Percentiles rank a stretch among this genome's conserved stretches.
phyloP scores from a whole-genome alignment of 2,329 filamentous ascomycete genomes.

The Tolypocladium tropicale region DNA sequence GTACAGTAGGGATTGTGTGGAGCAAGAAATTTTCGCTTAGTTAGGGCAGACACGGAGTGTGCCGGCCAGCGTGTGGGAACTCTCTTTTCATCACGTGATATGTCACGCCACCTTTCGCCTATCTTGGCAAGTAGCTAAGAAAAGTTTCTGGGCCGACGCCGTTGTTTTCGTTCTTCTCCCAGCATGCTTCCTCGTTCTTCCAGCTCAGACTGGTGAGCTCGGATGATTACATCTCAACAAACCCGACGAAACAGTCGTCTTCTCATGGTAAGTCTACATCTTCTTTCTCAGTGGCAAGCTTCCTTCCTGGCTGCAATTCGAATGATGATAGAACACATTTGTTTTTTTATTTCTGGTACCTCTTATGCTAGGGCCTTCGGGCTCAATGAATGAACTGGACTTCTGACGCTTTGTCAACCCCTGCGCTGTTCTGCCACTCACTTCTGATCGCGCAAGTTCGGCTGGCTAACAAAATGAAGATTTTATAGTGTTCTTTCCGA shows the following conservation, averaged over 20 bases:
- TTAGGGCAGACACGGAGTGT: conserved; percentile 27
- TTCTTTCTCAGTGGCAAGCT: conserved; percentile 1
- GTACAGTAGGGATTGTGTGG: conserved; percentile 26
- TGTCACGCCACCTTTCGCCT: neutral
- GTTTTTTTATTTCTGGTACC: conserved; percentile 79
- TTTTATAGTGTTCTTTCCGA: neutral
- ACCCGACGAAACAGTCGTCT: neutral
- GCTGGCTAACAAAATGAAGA: conserved; percentile 3
- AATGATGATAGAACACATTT: conserved; percentile 67
- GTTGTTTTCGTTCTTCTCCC: neutral
- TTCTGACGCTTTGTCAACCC: conserved; percentile 50
- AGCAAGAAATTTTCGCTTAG: conserved; percentile 32
- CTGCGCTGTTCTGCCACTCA: neutral
- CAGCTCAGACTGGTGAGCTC: neutral
- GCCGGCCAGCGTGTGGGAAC: neutral
- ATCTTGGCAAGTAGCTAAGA: neutral
- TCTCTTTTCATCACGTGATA: neutral
- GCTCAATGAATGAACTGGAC: conserved; percentile 76
- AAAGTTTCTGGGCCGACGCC: neutral
- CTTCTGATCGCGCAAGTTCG: neutral
- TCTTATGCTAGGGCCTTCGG: conserved; percentile 77
- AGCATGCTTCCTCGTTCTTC: neutral
- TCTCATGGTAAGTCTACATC: conserved; percentile 22
- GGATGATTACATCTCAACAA: neutral
- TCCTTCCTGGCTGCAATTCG: conserved; percentile 10